phyloP scores from a whole-genome alignment of 2,329 filamentous ascomycete genomes.

The Stromatinia cepivora region DNA sequence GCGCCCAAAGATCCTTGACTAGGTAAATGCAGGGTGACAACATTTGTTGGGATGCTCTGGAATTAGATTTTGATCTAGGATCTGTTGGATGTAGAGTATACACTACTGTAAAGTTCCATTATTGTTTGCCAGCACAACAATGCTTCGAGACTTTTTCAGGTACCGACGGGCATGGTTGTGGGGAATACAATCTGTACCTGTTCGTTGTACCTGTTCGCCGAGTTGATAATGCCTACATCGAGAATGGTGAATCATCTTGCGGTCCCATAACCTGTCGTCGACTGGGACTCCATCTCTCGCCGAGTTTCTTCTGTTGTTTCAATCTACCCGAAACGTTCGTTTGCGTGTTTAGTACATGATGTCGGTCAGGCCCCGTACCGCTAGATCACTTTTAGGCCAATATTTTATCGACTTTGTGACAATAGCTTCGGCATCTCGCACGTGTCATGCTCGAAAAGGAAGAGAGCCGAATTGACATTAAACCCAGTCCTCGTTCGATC shows the following conservation, averaged over 20 bases:
- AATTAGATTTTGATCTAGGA: neutral
- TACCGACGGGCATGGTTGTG: conserved; percentile 1
- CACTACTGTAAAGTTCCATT: neutral
- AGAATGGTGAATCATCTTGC: conserved; percentile 3
- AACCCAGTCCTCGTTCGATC: neutral
- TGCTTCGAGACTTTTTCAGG: conserved; percentile 1
- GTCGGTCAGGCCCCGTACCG: conserved; percentile 10
- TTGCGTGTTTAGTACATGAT: conserved; percentile 14
- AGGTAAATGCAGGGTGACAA: conserved; percentile 10
- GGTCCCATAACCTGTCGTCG: conserved; percentile 9
- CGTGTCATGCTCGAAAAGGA: neutral
- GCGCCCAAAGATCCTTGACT: conserved; percentile 15
- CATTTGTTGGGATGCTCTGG: conserved; percentile 3
- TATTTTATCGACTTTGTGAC: neutral
- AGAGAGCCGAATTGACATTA: neutral
- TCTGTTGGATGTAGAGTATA: neutral
- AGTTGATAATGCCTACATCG: conserved; percentile 17
- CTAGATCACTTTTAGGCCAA: neutral
- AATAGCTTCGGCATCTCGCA: neutral
- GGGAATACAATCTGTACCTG: neutral
- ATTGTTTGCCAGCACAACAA: conserved; percentile 9
- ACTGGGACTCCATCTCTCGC: conserved; percentile 3
- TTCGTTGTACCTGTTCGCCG: conserved; percentile 21
- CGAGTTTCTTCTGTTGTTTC: conserved; percentile 6
- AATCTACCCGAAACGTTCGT: neutral